Base-by-base conservation (phyloP, 768 basidiomycete genomes). In the Boletus eberwhitei region DNA sequence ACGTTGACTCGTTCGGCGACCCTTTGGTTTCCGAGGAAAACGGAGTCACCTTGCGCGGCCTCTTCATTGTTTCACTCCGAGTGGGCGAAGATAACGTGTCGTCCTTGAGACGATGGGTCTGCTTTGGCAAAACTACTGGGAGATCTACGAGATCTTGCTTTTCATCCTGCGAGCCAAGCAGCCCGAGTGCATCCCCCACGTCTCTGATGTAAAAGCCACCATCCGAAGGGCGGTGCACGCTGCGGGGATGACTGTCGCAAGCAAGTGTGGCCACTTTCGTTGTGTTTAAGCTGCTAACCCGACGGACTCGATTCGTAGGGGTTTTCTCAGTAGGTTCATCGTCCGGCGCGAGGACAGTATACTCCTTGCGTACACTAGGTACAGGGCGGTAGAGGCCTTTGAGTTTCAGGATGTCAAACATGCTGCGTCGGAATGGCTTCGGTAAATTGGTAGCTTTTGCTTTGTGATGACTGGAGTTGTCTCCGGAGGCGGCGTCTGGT, bases 381-480 rank as follows among this genome's bases (percentile, higher is more conserved):
- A 29, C 37, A n/a, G 38, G 24, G 4, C 22, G 61, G n/a, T 46
- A 35, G 38, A 50, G 37, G 26, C 40, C 39, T 21, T 42, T 61
- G 26, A 63, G 55, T 42, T 49, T 64, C 46, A 71, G 43, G 9
- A 69, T 53, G 42, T 62, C 58, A 26, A 69, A 59, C 59, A 62
- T 60, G 57, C 59, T 55, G 14, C 54, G 64, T 32, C 59, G 62
- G 46, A 57, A 58, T 36, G 62, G 52, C 52, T 57, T 66, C 14
- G 52, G 59, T 8, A 54, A 40, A 24, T 24, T 11, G 19, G 29
- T 13, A n/a, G 49, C 43, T 14, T 24, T 34, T 13, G 32, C 41
- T 11, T 24, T 41, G 14, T 9, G 38, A 21, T 8, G 26, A 11
- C 6, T n/a, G 13, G 48, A 19, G 14, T 48, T 35, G 32, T 36